Evolutionary conservation across 1,284 basidiomycete genomes (phyloP), one percentile per base, ranked within the genome.

Genomic region (Inonotus obliquus): DNA sequence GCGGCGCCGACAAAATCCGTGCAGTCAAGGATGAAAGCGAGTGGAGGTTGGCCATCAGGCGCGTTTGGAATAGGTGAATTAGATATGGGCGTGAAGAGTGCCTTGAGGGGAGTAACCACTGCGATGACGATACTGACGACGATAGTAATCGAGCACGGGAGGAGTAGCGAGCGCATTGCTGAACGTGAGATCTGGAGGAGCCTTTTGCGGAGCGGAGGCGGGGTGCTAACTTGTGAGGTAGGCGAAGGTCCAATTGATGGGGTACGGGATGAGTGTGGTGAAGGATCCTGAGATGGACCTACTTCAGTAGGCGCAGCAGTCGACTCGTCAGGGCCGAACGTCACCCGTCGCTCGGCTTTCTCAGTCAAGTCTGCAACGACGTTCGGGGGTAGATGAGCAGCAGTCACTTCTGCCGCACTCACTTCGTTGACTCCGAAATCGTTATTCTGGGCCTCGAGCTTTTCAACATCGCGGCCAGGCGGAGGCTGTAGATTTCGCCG

Each of bases 1-100:
- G 90, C 87, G 0, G 74, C 83, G 1, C 91, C 91, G 17, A 92
- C 77, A 68, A 93, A 93, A 0, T 37, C 32, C 17, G 53, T 53
- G 13, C 54, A 85, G 62, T 90, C 84, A 47, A 87, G 69, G 37
- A 90, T 63, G 66, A 90, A 85, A 0, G 84, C 79, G 17, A 93
- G 79, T 0, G 91, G 91, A 1, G 91, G 89, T 63, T 84, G 80
- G 0, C 87, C 88, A 67, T 93, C 90, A 0, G 91, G 91, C 0
- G 86, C 88, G 27, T 78, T 72, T 0, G 83, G 81, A 54, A 89
- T 85, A 37, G 79, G 71, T 0, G 74, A 77, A 1, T 78, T 78
- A 0, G 80, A 73, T 1, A 86, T 77, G 10, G 74, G 63, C 0
- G 86, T 77, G 66, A 94, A 90, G 11, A 94, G 78, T 0, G 83